Evolutionary conservation across 129 eudicot species (phyloP).

Genomic region (Ambrosia artemisiifolia): DNA sequence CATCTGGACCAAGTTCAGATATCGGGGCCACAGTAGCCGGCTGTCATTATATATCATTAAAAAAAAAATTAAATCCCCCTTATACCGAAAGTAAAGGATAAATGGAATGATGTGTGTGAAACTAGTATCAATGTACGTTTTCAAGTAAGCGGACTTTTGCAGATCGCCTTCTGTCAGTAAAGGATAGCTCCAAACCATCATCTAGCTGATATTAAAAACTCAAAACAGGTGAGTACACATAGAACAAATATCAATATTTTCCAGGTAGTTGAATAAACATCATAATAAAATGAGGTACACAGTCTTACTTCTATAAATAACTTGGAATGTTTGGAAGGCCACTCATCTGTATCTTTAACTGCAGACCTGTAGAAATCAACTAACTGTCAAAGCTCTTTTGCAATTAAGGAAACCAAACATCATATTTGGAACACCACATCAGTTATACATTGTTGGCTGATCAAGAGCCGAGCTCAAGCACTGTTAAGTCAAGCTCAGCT

Average conservation of each 20-base stretch:
- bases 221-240: too few relatives aligned
- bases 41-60: constrained; percentile 32
- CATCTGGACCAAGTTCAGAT: constrained; percentile 73
- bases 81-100: background rate
- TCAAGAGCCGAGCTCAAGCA: background rate
- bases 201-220: constrained; percentile 57
- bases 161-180: constrained; percentile 92
- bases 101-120: background rate
- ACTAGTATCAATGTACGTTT: constrained; percentile 42
- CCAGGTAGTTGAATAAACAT: too few relatives aligned
- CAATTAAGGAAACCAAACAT: constrained; percentile 3
- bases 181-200: constrained; percentile 92
- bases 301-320: constrained; percentile 80
- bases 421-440: background rate
- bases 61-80: background rate
- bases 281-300: background rate
- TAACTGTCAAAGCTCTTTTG: background rate
- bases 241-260: background rate
- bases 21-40: constrained; percentile 68
- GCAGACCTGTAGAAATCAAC: constrained; percentile 58
- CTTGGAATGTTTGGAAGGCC: constrained; percentile 98
- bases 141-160: constrained; percentile 89
- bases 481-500: background rate
- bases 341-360: constrained; percentile 81
- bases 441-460: constrained; percentile 56